A percentile compares a stretch with the other conserved stretches of the same genome.
Evolutionary conservation across 768 basidiomycete genomes (phyloP).

Genomic region (Boletus bicolor): DNA sequence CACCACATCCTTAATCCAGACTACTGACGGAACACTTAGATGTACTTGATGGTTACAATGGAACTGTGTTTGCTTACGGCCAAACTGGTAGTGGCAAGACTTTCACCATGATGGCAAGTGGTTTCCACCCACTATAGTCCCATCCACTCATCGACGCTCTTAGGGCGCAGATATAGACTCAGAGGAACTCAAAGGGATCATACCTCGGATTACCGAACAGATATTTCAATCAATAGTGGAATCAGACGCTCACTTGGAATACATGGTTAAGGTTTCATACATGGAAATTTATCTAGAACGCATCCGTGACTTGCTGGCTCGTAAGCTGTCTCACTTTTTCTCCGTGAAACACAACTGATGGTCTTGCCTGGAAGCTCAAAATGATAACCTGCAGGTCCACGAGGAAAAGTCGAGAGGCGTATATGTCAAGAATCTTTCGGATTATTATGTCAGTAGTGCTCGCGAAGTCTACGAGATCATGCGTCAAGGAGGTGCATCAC

Average conservation of each 20-base stretch:
- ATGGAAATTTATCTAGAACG: constrained; percentile 99
- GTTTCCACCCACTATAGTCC: constrained; percentile 1
- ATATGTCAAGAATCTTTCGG: constrained; percentile 95
- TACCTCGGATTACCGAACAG: constrained; percentile 97
- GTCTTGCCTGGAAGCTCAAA: constrained; percentile 60
- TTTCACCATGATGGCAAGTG: constrained; percentile 94
- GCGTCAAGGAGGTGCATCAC: constrained; percentile 89
- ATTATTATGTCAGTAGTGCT: constrained; percentile 96
- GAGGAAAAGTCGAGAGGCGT: constrained; percentile 98
- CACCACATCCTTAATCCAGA: background rate
- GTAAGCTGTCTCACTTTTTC: constrained; percentile 47
- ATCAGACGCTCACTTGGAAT: constrained; percentile 93
- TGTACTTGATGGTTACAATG: constrained; percentile 98
- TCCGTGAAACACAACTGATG: constrained; percentile 4
- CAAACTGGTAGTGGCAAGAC: constrained; percentile 97
- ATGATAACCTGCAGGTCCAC: constrained; percentile 97
- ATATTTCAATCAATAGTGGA: constrained; percentile 98
- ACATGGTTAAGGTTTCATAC: constrained; percentile 98
- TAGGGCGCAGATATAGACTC: constrained; percentile 98
- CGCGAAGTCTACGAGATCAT: constrained; percentile 98
- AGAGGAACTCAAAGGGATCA: constrained; percentile 90
- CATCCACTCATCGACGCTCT: constrained; percentile 3
- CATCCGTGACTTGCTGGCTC: constrained; percentile 91
- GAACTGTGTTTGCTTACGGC: constrained; percentile 96
- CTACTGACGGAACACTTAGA: constrained; percentile 48